phyloP scores from a whole-genome alignment of 805 yeast species.

The Kazachstania bromeliacearum region DNA sequence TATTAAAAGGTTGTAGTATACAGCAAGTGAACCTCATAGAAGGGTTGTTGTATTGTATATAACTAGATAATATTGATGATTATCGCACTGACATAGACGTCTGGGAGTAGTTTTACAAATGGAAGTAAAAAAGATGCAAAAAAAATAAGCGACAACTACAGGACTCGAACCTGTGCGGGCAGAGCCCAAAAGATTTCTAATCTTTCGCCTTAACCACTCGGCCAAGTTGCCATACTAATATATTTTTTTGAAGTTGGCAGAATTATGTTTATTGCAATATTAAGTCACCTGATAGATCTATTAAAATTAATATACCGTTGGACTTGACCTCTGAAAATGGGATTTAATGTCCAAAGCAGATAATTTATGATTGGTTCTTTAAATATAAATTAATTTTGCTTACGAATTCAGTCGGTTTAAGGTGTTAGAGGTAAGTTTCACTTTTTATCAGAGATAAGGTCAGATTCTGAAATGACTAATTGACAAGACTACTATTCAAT shows the following conservation, averaged over 20 bases:
- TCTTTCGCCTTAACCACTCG: conserved; percentile 61
- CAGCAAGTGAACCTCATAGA: too few relatives aligned
- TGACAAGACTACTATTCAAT: too few relatives aligned
- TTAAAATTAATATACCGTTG: too few relatives aligned
- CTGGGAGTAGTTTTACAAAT: neutral
- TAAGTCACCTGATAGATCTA: neutral
- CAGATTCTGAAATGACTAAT: too few relatives aligned
- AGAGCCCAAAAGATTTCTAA: conserved; percentile 48
- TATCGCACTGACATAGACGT: neutral
- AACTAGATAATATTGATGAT: neutral
- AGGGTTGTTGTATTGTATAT: too few relatives aligned
- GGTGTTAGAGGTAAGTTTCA: too few relatives aligned
- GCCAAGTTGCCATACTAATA: conserved; percentile 37
- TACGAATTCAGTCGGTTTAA: neutral
- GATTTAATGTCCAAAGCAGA: neutral
- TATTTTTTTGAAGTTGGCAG: neutral
- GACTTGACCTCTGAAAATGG: too few relatives aligned
- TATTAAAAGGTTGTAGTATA: too few relatives aligned
- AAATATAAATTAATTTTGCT: neutral
- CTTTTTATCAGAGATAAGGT: too few relatives aligned
- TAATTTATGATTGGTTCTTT: neutral
- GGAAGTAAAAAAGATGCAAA: neutral
- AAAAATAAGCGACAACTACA: conserved; percentile 54
- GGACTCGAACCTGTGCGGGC: conserved; percentile 62
- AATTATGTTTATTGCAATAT: neutral